These are phyloP conservation scores for Stygiomarasmius scandens DNA, from an alignment of 1,284 basidiomycete genomes.

Conservation along the genomic window DNA sequence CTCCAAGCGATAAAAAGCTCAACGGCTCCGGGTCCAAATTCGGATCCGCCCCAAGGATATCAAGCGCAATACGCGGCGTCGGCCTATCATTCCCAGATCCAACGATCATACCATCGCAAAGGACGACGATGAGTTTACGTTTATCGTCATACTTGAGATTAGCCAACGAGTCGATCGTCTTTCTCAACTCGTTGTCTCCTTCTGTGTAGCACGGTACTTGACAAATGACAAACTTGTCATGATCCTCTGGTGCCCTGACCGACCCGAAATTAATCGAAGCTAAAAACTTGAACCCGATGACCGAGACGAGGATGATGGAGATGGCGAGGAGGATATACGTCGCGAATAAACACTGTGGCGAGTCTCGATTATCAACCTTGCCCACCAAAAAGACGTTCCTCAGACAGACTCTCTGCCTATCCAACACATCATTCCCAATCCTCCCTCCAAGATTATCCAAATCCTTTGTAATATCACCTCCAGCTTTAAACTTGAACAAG, in stretches of 20 bases:
- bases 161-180: conserved; percentile 94
- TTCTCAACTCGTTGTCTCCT: conserved; percentile 85
- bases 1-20: conserved; percentile 91
- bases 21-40: conserved; percentile 94
- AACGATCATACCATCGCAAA: conserved; percentile 99
- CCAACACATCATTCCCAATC: conserved; percentile 69
- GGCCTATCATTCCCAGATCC: conserved; percentile 93
- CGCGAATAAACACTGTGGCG: conserved; percentile 89
- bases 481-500: conserved; percentile 84
- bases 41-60: conserved; percentile 94
- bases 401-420: conserved; percentile 84
- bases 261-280: conserved; percentile 90
- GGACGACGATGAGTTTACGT: conserved; percentile 91
- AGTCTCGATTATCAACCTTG: conserved; percentile 91
- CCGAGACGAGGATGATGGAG: conserved; percentile 90
- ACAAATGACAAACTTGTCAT: conserved; percentile 98
- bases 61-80: conserved; percentile 92
- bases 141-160: conserved; percentile 98
- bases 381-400: conserved; percentile 93
- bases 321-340: conserved; percentile 91
- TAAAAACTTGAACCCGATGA: conserved; percentile 98
- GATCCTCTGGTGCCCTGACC: conserved; percentile 88
- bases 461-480: conserved; percentile 83
- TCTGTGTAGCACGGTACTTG: conserved; percentile 99
- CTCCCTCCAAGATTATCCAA: conserved; percentile 60